Percentiles rank a stretch among this genome's conserved stretches.
These are phyloP conservation scores for Carex arenaria DNA, from an alignment of 202 grass and related monocot species.

Conservation along the genomic window DNA sequence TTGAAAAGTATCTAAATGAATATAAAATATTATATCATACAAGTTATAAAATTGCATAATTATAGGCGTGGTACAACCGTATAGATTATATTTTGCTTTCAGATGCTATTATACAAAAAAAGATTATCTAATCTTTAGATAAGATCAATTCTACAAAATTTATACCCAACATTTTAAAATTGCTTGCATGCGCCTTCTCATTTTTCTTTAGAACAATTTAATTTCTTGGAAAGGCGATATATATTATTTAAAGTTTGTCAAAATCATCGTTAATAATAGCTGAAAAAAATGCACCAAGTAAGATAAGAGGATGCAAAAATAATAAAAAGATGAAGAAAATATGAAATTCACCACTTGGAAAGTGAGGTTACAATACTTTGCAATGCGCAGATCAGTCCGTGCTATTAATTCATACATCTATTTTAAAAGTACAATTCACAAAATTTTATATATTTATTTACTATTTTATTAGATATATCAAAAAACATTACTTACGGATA, in stretches of 20 bases:
- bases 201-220: background rate
- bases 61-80: background rate
- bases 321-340: background rate
- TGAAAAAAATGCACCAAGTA: background rate
- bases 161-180: background rate
- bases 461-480: too few species aligned
- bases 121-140: background rate
- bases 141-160: background rate
- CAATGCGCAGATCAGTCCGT: too few species aligned
- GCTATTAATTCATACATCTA: too few species aligned
- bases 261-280: background rate
- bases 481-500: too few species aligned
- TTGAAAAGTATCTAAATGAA: background rate
- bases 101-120: background rate
- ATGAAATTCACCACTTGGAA: too few species aligned
- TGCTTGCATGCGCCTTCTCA: background rate
- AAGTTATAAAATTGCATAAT: background rate
- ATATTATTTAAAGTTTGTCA: background rate
- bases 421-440: too few species aligned
- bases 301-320: background rate
- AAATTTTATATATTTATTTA: too few species aligned
- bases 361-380: too few species aligned
- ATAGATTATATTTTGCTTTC: background rate
- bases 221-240: background rate
- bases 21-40: background rate